Base-by-base conservation (phyloP, 768 basidiomycete genomes). In the Calocybe indica region DNA sequence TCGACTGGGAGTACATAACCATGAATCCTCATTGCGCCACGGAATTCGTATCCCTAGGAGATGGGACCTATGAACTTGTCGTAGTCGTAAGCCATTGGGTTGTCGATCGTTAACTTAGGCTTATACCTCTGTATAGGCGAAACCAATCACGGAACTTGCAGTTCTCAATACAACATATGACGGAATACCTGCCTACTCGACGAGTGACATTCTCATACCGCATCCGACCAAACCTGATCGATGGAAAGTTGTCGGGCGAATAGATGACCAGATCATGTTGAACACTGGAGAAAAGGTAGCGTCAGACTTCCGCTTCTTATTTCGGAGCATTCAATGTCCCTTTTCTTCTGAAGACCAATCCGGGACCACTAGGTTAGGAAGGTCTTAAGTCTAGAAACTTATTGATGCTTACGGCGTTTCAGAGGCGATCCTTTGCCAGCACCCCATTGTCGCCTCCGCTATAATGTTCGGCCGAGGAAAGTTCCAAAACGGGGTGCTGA, bases 251-350 rank as follows among this genome's bases (percentile, higher is more conserved):
- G 47, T 46, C 32, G 69, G 69, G 2, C 55, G 66, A 6, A 46
- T 47, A 22, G 72, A 75, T 45, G 73, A 75, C 38, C 73, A 73
- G 47, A 70, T 75, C 39, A 67, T 71, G 58, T 63, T 70, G 32
- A 64, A 61, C 5, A 72, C 61, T 12, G 71, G 70, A 7, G 70
- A 72, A 50, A 70, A 71, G 62, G 70, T 68, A 28, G 10, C 49
- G 32, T 36, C 57, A 34, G 22, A 38, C 13, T 29, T n/a, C 14
- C 6, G 33, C n/a, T 42, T 6, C 2, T 1, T 11, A 31, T 10
- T 12, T 29, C 34, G 12, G 15, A 8, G 42, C 35, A 12, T 43
- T 31, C 42, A 32, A 30, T 32, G 12, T 12, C 12, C 13, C 5
- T 12, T 43, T 12, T 32, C 5, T 43, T 28, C 6, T 6, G 12